These are phyloP conservation scores for Zygoascus biomembranicola DNA, from an alignment of 805 yeast genomes.

Conservation along the genomic window DNA sequence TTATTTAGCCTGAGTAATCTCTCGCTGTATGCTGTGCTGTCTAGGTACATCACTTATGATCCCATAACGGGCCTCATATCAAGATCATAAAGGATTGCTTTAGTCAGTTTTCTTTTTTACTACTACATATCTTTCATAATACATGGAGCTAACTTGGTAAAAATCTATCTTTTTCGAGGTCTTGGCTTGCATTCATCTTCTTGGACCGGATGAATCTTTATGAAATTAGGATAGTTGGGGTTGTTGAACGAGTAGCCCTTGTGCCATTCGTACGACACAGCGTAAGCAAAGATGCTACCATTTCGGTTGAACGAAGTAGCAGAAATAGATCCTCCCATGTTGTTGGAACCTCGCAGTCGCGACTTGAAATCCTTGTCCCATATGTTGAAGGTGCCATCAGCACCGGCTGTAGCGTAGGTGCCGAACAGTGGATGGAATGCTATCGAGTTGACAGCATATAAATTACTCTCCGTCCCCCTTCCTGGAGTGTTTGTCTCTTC, in stretches of 20 bases:
- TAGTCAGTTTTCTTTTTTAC: no score
- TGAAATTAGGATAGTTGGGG: slow-evolving; percentile 62
- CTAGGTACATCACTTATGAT: no score
- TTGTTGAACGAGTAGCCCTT: slow-evolving; percentile 68
- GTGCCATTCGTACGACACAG: slow-evolving; percentile 91
- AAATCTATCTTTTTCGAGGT: neutral
- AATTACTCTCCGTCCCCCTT: slow-evolving; percentile 47
- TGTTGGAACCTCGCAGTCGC: slow-evolving; percentile 68
- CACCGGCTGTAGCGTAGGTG: slow-evolving; percentile 88
- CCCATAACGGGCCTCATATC: no score
- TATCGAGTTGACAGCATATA: slow-evolving; percentile 74
- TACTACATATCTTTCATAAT: no score
- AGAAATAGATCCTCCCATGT: slow-evolving; percentile 53
- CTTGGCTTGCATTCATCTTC: slow-evolving; percentile 70
- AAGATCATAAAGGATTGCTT: no score
- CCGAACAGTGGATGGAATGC: slow-evolving; percentile 85
- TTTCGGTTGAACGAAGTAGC: slow-evolving; percentile 72
- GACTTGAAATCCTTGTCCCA: slow-evolving; percentile 95
- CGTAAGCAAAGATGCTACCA: slow-evolving; percentile 84
- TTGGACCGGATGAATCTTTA: slow-evolving; percentile 74
- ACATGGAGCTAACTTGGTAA: neutral
- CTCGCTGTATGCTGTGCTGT: no score
- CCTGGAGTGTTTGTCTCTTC: slow-evolving; percentile 45
- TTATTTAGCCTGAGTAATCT: no score
- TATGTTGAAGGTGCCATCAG: slow-evolving; percentile 87